phyloP scores from a whole-genome alignment of 805 yeast species.

The Sungouiella thailandica region DNA sequence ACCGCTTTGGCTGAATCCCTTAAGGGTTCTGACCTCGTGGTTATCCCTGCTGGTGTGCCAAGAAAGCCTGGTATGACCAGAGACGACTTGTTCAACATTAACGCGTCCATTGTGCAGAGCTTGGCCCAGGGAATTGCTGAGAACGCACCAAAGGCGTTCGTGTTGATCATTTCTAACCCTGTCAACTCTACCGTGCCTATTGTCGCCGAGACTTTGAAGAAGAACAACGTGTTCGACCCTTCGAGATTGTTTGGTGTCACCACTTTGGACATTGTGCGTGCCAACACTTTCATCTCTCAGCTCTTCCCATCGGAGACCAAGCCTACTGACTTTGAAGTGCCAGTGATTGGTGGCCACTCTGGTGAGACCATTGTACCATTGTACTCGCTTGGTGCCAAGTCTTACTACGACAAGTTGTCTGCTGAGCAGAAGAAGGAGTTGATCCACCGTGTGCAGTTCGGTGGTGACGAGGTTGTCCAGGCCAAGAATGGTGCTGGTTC shows the following conservation, averaged over 20 bases:
- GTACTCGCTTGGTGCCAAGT: constrained; percentile 45
- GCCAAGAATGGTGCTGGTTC: constrained; percentile 95
- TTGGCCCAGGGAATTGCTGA: constrained; percentile 73
- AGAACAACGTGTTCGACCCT: constrained; percentile 65
- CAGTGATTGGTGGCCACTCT: constrained; percentile 92
- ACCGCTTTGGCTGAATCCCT: constrained; percentile 43
- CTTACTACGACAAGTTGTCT: constrained; percentile 31
- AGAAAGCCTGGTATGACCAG: constrained; percentile 95
- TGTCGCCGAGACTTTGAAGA: constrained; percentile 72
- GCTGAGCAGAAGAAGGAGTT: constrained; percentile 31
- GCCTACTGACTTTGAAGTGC: constrained; percentile 53
- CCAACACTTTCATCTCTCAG: constrained; percentile 72
- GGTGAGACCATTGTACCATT: constrained; percentile 93
- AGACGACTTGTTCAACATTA: constrained; percentile 80
- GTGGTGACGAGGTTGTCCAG: constrained; percentile 95
- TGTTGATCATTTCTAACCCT: constrained; percentile 85
- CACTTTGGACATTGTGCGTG: constrained; percentile 80
- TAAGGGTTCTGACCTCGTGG: constrained; percentile 43
- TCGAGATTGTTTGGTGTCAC: constrained; percentile 82
- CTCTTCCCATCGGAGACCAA: constrained; percentile 39
- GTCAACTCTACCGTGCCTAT: constrained; percentile 92
- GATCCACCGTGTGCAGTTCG: constrained; percentile 46
- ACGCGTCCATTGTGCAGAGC: constrained; percentile 73
- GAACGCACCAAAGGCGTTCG: constrained; percentile 67
- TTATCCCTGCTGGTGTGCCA: constrained; percentile 85